Percentiles rank a stretch among this genome's conserved stretches.
phyloP scores from a whole-genome alignment of 805 yeast genomes.

The Candida ipomoeae region DNA sequence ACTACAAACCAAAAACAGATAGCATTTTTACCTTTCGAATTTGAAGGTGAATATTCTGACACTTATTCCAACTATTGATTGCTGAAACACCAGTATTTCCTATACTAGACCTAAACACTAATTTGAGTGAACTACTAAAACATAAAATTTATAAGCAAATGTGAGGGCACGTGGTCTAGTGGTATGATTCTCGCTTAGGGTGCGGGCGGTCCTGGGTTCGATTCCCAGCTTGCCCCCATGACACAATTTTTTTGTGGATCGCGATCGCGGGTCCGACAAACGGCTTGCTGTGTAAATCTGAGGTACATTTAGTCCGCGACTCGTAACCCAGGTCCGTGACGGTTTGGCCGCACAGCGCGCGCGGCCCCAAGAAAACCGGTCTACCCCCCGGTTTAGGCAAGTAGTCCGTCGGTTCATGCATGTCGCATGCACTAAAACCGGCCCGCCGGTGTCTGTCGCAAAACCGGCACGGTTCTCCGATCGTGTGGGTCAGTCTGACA shows the following conservation, averaged over 20 bases:
- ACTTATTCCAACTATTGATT: too few relatives aligned
- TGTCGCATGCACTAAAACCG: background rate
- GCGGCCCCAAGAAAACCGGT: background rate
- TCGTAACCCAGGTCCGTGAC: too few relatives aligned
- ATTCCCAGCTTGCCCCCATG: conserved; percentile 46
- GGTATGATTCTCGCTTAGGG: conserved; percentile 42
- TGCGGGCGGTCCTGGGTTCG: conserved; percentile 51
- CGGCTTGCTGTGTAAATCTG: too few relatives aligned
- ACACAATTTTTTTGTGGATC: conserved; percentile 1
- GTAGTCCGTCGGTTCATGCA: background rate
- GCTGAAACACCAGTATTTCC: too few relatives aligned
- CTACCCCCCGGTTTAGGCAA: background rate
- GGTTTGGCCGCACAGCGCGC: too few relatives aligned
- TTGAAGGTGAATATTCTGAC: too few relatives aligned
- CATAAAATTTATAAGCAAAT: background rate
- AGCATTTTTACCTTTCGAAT: too few relatives aligned
- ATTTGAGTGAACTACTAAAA: too few relatives aligned
- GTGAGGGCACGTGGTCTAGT: conserved; percentile 38
- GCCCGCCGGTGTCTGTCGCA: background rate
- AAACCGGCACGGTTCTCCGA: background rate
- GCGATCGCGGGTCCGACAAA: too few relatives aligned
- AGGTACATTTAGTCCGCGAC: too few relatives aligned
- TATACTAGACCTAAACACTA: too few relatives aligned
- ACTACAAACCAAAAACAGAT: too few relatives aligned
- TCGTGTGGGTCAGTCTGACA: background rate